Evolutionary conservation across 1,139 yeast species (phyloP).

Genomic region (Candida sanyaensis): DNA sequence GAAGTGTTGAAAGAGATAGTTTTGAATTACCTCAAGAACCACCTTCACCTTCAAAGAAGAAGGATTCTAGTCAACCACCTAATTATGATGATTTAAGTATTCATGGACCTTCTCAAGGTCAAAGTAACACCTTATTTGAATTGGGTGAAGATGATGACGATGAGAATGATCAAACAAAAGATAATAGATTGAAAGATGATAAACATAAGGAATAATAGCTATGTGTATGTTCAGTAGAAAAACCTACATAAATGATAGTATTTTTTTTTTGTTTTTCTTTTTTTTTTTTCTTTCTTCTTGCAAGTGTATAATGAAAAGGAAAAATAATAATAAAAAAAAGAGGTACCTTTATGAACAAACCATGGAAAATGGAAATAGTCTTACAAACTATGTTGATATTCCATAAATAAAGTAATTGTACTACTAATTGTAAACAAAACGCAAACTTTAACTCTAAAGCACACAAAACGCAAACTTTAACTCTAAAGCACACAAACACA

Average conservation of each 20-base stretch:
- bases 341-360: background rate
- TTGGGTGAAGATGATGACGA: constrained; percentile 39
- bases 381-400: background rate
- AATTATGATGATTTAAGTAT: constrained; percentile 13
- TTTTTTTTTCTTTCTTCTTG: background rate
- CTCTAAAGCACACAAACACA: too few relatives aligned
- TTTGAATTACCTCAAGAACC: constrained; percentile 28
- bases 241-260: background rate
- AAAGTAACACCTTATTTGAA: constrained; percentile 36
- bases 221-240: background rate
- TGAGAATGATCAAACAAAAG: constrained; percentile 28
- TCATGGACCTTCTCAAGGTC: constrained; percentile 3
- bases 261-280: too few relatives aligned
- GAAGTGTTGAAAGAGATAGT: constrained; percentile 29
- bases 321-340: background rate
- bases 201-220: constrained; percentile 9
- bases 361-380: background rate
- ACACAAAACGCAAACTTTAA: too few relatives aligned
- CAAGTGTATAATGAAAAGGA: too few relatives aligned
- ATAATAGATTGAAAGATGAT: constrained; percentile 29
- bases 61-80: constrained; percentile 18
- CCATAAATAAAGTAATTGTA: too few relatives aligned
- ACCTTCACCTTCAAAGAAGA: constrained; percentile 5
- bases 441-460: too few relatives aligned
- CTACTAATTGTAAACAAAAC: background rate